Evolutionary conservation across 768 basidiomycete species (phyloP), one percentile per base, ranked within the genome.

Genomic region (Punctularia strigosozonata): DNA sequence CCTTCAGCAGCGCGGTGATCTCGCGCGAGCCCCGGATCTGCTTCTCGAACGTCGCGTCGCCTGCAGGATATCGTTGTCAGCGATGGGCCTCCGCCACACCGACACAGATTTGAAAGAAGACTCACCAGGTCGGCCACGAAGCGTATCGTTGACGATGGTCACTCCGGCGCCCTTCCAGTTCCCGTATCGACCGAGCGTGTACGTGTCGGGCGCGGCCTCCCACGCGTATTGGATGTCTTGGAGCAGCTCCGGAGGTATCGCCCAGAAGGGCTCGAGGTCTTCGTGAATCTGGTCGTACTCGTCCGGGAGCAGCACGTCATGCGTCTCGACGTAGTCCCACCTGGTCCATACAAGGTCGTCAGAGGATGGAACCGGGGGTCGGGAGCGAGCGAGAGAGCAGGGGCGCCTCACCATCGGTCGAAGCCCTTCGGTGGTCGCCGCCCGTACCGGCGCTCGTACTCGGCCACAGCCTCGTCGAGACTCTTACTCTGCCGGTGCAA

Each of bases 261-360:
- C 65, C 53, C 54, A 62, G 46, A 54, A 64, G 0, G 60, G 58
- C 19, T 58, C 54, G 6, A 68, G 42, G 37, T 66, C 57, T 5
- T 50, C 44, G 39, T 54, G 46, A 36, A 69, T 68, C 43, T 66
- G 64, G 48, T 70, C 66, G 34, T 70, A 69, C 39, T 69, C 67
- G 43, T 69, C 69, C 13, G 59, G 62, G 1, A 69, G 53, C 31
- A 57, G 60, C 2, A 69, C 57, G 21, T 57, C 43, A 43, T 70
- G 45, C 36, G 46, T 45, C n/a, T 55, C 51, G 5, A 62, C 61
- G 40, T 64, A 70, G 17, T 55, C 44, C 68, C 66, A 69, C 66
- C 65, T 58, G 13, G 13, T 18, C 20, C 14, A 17, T 21, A 25
- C 21, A 25, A n/a, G 8, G 4, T 12, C n/a, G 6, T 37, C 13